Evolutionary conservation across 495 filamentous ascomycete genomes (phyloP), one percentile per base, ranked within the genome.

Genomic region (Penicillium coffeae): DNA sequence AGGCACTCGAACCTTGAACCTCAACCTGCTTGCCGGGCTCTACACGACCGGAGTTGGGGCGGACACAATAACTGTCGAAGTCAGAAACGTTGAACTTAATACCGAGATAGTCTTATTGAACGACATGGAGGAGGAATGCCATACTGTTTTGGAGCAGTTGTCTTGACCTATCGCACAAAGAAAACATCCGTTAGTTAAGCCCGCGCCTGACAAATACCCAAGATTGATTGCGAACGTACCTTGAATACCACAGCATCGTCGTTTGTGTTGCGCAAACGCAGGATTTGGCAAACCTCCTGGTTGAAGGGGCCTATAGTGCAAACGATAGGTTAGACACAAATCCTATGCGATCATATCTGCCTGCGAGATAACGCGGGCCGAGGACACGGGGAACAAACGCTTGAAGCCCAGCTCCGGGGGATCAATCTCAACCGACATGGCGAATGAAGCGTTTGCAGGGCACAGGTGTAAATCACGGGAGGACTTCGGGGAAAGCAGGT

Each of bases 91-190:
- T 22, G 22, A 21, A 30, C 8, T 4, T 18, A 54, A 45, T 4
- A 15, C 1, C 22, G 10, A n/a, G 16, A 41, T 39, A 27, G 18
- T 43, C 21, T 35, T 14, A 33, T 21, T 14, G 21, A 34, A 2
- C 2, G 20, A 22, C 13, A 21, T 18, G 12, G 7, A 9, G 18
- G 40, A 45, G 42, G 22, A 51, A 32, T 25, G 21, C 14, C 88
- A 61, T 89, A 98, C 92, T 96, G 92, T 71, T 98, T 97, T 5
- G 94, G 93, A 21, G 94, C 94, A 48, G 93, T 98, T 33, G 93
- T 98, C 83, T 98, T 98, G 64, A 98, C 93, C 91, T 96, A 57
- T 22, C 14, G 50, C 38, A 49, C 35, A 48, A 25, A 45, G 44
- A 49, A 49, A 30, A 25, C 21, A 12, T 8, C 19, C 21, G 42